Conservation (phyloP, 441 rosid genomes). For the Adansonia grandidieri region DNA sequence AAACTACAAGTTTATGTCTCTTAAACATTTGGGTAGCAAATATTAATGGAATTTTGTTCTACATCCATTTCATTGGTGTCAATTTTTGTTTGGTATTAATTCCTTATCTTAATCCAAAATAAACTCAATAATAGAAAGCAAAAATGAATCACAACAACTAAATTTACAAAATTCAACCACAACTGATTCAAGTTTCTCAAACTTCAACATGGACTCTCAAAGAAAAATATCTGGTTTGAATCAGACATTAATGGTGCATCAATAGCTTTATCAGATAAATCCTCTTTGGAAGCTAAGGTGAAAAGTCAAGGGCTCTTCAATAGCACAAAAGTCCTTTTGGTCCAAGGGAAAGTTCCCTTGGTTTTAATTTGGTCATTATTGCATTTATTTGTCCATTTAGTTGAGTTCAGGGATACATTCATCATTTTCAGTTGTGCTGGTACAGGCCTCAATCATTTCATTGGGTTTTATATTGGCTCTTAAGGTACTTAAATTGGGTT, state of each 20-base stretch:
- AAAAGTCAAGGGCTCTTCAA: background rate
- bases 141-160: conserved; percentile 8
- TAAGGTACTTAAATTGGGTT: conserved; percentile 2
- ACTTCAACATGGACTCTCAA: background rate
- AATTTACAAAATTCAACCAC: conserved; percentile 14
- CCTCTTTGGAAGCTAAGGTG: conserved; percentile 7
- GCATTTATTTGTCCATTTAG: conserved; percentile 1
- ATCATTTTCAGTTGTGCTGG: background rate
- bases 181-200: background rate
- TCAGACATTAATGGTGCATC: background rate
- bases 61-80: background rate
- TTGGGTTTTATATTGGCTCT: background rate
- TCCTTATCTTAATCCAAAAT: conserved; percentile 12
- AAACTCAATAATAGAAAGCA: background rate
- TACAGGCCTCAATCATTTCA: background rate
- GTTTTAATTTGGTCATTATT: background rate
- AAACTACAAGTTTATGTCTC: conserved; percentile 13
- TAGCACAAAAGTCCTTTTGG: background rate
- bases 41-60: conserved; percentile 4
- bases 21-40: conserved; percentile 14
- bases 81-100: conserved; percentile 6
- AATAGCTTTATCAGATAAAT: conserved; percentile 1
- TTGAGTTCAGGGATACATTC: background rate
- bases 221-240: background rate
- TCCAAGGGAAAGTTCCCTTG: conserved; percentile 14